Evolutionary conservation across 345 rosid species (phyloP).

Genomic region (Camelina hispida): DNA sequence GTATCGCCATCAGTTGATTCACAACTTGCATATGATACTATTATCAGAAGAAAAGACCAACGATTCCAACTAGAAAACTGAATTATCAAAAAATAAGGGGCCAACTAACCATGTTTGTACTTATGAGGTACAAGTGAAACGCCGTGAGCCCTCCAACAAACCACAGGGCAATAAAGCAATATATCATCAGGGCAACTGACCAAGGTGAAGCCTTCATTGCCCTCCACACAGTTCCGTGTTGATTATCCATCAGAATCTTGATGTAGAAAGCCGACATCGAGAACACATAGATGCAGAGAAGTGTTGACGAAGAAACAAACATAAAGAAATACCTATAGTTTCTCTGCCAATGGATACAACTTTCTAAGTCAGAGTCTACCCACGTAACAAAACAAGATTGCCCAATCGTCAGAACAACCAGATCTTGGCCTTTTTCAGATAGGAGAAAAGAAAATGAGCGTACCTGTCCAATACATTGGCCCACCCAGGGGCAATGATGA

Average conservation of each 20-base stretch:
- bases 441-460: slow-evolving; percentile 36
- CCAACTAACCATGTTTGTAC: slow-evolving; percentile 83
- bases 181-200: slow-evolving; percentile 74
- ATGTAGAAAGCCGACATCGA: slow-evolving; percentile 83
- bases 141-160: slow-evolving; percentile 98
- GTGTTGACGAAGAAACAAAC: slow-evolving; percentile 91
- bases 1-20: slow-evolving; percentile 1
- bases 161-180: slow-evolving; percentile 90
- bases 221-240: slow-evolving; percentile 76
- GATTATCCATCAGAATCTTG: slow-evolving; percentile 80
- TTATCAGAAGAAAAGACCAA: neutral
- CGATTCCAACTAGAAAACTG: slow-evolving; percentile 5
- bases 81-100: neutral
- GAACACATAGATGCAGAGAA: slow-evolving; percentile 95
- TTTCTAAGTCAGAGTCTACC: slow-evolving; percentile 17
- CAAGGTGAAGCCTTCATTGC: slow-evolving; percentile 94
- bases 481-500: slow-evolving; percentile 99
- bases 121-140: slow-evolving; percentile 91
- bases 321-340: slow-evolving; percentile 97
- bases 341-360: slow-evolving; percentile 63
- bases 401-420: slow-evolving; percentile 11
- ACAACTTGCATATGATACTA: neutral
- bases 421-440: slow-evolving; percentile 21
- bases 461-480: slow-evolving; percentile 98
- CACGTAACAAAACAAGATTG: slow-evolving; percentile 16